phyloP scores from a whole-genome alignment of 345 rosid genomes.

The Brassica incana region DNA sequence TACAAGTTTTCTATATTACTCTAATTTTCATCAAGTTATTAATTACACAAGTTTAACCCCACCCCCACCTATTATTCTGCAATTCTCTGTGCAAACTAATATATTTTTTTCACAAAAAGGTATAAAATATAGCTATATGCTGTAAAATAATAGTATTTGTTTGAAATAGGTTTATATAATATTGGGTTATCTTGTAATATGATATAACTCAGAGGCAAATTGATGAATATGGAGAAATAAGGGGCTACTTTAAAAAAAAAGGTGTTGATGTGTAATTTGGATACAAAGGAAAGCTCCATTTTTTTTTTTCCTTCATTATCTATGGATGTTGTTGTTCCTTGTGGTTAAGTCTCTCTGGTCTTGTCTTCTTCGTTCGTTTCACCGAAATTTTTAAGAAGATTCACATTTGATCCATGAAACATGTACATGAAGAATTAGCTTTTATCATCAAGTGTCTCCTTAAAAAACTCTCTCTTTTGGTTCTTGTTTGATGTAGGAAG shows the following conservation, averaged over 20 bases:
- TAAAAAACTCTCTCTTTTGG: conserved; percentile 1
- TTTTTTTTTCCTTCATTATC: not conserved
- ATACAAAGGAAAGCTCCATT: conserved; percentile 9
- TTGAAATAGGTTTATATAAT: not conserved
- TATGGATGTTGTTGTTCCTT: conserved; percentile 33
- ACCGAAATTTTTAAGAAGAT: conserved; percentile 25
- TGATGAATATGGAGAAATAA: not conserved
- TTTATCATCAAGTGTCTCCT: conserved; percentile 14
- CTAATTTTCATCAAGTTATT: not conserved
- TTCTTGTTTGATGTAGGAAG: conserved; percentile 34
- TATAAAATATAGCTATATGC: too few species aligned
- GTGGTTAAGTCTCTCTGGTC: conserved; percentile 14
- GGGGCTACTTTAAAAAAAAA: not conserved
- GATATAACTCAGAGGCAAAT: not conserved
- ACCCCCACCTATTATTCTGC: not conserved
- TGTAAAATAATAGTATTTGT: too few species aligned
- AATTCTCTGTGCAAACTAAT: not conserved
- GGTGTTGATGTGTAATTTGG: conserved; percentile 5
- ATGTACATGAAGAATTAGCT: conserved; percentile 5
- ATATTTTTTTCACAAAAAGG: not conserved
- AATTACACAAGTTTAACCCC: not conserved
- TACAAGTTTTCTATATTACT: not conserved
- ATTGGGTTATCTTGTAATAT: not conserved
- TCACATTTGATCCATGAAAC: conserved; percentile 36
- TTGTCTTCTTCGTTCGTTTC: conserved; percentile 21